These are phyloP conservation scores for Amanita phalloides DNA, from an alignment of 768 basidiomycete species.

Conservation along the genomic window DNA sequence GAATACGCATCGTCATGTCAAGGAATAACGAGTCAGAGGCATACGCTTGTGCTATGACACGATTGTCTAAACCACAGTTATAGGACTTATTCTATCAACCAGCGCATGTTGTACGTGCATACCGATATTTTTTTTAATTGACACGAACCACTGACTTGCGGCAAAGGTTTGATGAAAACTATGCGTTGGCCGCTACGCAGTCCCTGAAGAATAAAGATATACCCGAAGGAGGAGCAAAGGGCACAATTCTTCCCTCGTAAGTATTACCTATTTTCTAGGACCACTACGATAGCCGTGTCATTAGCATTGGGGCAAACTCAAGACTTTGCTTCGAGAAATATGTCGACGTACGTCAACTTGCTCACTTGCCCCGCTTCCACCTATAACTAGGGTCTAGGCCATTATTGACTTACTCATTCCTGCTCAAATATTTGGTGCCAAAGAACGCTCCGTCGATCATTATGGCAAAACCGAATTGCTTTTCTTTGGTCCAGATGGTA, in stretches of 20 bases:
- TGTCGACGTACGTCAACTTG: constrained; percentile 59
- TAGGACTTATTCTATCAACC: constrained; percentile 94
- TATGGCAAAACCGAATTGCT: constrained; percentile 87
- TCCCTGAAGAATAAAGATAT: constrained; percentile 98
- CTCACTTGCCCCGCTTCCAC: background rate
- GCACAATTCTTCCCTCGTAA: constrained; percentile 87
- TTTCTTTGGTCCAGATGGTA: constrained; percentile 92
- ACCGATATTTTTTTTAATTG: background rate
- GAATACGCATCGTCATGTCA: constrained; percentile 90
- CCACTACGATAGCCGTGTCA: background rate
- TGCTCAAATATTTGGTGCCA: constrained; percentile 93
- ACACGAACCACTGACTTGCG: background rate
- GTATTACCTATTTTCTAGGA: constrained; percentile 15
- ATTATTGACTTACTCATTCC: constrained; percentile 91
- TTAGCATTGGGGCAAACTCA: constrained; percentile 71
- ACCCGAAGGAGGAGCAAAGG: constrained; percentile 95
- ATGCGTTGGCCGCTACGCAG: constrained; percentile 89
- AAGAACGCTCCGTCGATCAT: constrained; percentile 82
- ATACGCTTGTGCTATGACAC: constrained; percentile 9
- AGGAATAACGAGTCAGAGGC: constrained; percentile 72
- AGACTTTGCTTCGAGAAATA: constrained; percentile 94
- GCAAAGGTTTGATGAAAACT: constrained; percentile 87
- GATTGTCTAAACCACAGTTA: background rate
- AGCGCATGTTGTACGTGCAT: constrained; percentile 59
- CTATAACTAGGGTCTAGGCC: constrained; percentile 32